A percentile compares a stretch with the other conserved stretches of the same genome.
phyloP scores from a whole-genome alignment of 2,329 filamentous ascomycete species.

The Helminthosporium solani region DNA sequence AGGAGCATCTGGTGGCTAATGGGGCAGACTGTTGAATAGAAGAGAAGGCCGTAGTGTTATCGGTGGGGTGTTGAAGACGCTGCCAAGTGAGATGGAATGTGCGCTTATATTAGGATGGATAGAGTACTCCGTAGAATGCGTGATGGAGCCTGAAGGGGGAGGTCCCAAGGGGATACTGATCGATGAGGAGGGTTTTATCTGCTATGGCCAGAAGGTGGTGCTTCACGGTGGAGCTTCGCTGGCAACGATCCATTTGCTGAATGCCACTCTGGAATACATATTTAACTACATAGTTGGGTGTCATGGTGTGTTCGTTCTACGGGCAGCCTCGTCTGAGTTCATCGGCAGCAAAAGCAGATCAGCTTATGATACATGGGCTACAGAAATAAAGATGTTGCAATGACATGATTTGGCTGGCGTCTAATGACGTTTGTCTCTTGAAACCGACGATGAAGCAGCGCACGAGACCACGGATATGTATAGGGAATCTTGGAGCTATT shows the following conservation, averaged over 20 bases:
- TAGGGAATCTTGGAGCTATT: not conserved
- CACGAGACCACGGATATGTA: not conserved
- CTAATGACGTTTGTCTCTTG: slow-evolving; percentile 10
- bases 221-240: not conserved
- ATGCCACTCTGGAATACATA: no score
- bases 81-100: no score
- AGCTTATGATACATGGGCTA: no score
- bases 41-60: no score
- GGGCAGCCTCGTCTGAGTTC: not conserved
- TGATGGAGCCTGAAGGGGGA: not conserved
- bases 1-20: not conserved
- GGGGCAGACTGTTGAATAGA: no score
- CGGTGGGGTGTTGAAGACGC: no score
- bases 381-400: not conserved
- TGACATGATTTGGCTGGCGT: slow-evolving; percentile 1
- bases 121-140: no score
- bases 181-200: no score
- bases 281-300: no score
- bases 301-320: not conserved
- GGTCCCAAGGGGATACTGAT: not conserved
- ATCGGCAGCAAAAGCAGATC: no score
- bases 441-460: slow-evolving; percentile 3
- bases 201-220: no score
- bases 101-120: no score
- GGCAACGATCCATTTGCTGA: not conserved